phyloP scores from a whole-genome alignment of 108 stramenopile species.

The Cyclotella kingstonii region DNA sequence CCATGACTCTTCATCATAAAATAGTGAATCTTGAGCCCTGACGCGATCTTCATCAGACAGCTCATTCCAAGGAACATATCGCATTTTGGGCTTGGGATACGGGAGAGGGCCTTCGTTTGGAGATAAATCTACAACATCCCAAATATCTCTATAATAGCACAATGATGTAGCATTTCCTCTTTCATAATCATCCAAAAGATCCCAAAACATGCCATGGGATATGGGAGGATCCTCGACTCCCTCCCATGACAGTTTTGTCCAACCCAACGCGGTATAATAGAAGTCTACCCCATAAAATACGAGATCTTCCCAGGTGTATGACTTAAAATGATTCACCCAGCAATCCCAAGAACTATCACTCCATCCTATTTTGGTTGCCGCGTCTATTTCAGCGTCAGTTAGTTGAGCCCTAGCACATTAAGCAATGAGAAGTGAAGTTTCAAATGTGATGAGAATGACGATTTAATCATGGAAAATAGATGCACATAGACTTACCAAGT shows the following conservation, averaged over 20 bases:
- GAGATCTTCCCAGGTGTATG: slow-evolving; percentile 29
- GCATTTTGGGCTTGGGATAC: slow-evolving; percentile 11
- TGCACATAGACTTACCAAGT: slow-evolving; percentile 10
- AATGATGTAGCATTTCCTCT: slow-evolving; percentile 19
- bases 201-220: slow-evolving; percentile 16
- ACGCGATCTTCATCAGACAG: slow-evolving; percentile 19
- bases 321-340: slow-evolving; percentile 34
- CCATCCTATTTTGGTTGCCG: slow-evolving; percentile 18
- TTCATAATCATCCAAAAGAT: slow-evolving; percentile 14
- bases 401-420: slow-evolving; percentile 6
- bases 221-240: slow-evolving; percentile 9
- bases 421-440: not conserved
- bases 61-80: slow-evolving; percentile 29
- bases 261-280: slow-evolving; percentile 23
- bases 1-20: slow-evolving; percentile 39
- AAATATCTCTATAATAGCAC: slow-evolving; percentile 38
- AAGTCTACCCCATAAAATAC: slow-evolving; percentile 13
- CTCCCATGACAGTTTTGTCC: slow-evolving; percentile 27
- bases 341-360: slow-evolving; percentile 43
- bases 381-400: not conserved
- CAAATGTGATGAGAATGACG: not conserved
- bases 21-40: slow-evolving; percentile 13
- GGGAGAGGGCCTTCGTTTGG: slow-evolving; percentile 22
- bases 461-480: not conserved
- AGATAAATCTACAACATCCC: slow-evolving; percentile 33